Evolutionary conservation across 2,329 filamentous ascomycete genomes (phyloP).

Genomic region (Penicillium sp.): DNA sequence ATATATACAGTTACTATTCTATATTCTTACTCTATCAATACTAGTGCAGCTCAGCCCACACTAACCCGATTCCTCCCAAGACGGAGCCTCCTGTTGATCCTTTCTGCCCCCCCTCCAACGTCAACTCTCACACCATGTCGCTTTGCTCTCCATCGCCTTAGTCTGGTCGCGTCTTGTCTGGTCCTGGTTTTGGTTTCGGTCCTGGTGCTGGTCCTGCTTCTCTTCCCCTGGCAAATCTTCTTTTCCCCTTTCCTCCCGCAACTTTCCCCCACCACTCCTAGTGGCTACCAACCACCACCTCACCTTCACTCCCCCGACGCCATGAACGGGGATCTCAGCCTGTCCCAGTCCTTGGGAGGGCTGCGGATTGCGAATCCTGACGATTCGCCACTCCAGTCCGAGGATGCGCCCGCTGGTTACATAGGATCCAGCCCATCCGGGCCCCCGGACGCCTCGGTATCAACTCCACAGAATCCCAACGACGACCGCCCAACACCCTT

Average conservation of each 20-base stretch:
- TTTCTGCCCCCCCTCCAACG: conserved; percentile 14
- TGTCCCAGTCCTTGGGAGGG: conserved; percentile 89
- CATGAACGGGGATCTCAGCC: conserved; percentile 92
- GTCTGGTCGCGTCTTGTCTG: background rate
- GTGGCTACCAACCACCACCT: conserved; percentile 2
- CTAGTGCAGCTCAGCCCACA: conserved; percentile 21
- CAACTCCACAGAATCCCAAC: conserved; percentile 26
- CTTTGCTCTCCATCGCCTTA: conserved; percentile 14
- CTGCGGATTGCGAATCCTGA: conserved; percentile 97
- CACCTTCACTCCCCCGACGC: conserved; percentile 33
- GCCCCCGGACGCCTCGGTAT: conserved; percentile 26
- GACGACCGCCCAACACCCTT: conserved; percentile 26
- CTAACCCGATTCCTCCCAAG: conserved; percentile 22
- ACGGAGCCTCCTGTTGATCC: conserved; percentile 31
- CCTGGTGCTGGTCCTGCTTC: background rate
- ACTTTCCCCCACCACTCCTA: conserved; percentile 7
- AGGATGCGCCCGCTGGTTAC: conserved; percentile 37
- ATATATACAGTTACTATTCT: background rate
- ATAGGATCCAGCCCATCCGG: conserved; percentile 25
- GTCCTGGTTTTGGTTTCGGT: conserved; percentile 14
- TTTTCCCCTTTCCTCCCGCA: conserved; percentile 10
- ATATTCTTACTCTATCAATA: background rate
- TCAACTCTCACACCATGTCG: background rate
- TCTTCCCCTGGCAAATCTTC: background rate
- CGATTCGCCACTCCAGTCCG: conserved; percentile 59